phyloP scores from a whole-genome alignment of 331 rosid species.

The Rhamnella rubrinervis region DNA sequence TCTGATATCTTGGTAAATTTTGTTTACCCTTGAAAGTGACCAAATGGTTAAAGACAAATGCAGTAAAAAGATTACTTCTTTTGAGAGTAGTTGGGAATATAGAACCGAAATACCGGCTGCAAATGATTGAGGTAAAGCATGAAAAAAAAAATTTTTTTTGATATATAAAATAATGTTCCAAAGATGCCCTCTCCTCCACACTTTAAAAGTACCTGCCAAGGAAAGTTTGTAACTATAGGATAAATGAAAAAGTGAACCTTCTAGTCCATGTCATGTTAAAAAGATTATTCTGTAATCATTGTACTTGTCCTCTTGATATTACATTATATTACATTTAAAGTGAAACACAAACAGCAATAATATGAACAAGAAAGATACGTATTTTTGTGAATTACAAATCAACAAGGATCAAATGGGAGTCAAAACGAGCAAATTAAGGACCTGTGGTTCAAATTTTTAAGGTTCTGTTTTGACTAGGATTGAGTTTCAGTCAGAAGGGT shows the following conservation, averaged over 20 bases:
- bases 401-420: too few species aligned
- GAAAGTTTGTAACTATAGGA: not conserved
- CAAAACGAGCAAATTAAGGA: too few species aligned
- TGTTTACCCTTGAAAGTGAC: not conserved
- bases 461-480: too few species aligned
- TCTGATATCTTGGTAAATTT: not conserved
- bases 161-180: constrained; percentile 11
- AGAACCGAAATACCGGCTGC: constrained; percentile 2
- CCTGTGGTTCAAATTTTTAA: too few species aligned
- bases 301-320: too few species aligned
- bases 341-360: too few species aligned
- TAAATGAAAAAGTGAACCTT: constrained; percentile 8
- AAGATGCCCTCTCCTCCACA: not conserved
- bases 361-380: too few species aligned
- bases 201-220: not conserved
- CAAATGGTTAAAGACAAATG: not conserved
- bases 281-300: not conserved
- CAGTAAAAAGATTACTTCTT: not conserved
- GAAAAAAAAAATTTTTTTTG: constrained; percentile 21
- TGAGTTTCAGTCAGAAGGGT: too few species aligned
- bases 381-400: too few species aligned
- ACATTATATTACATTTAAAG: too few species aligned
- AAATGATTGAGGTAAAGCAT: constrained; percentile 33
- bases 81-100: not conserved
- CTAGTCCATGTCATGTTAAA: not conserved